phyloP scores from a whole-genome alignment of 1,284 basidiomycete genomes.

The Ceratobasidium sp. region DNA sequence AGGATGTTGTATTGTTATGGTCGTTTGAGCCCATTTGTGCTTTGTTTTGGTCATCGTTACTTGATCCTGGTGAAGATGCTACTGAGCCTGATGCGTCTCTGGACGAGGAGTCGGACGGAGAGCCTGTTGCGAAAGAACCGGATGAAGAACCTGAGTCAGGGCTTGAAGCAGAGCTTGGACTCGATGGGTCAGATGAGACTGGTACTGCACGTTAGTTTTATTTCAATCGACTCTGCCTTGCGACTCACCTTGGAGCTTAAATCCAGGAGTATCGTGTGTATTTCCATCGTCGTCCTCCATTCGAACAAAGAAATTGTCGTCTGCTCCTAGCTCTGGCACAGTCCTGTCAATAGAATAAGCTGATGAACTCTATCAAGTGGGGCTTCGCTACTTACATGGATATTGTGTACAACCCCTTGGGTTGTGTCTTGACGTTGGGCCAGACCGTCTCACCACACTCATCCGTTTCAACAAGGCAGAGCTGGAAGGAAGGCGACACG shows the following conservation, averaged over 20 bases:
- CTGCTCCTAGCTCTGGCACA: slow-evolving; percentile 9
- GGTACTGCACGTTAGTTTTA: background rate
- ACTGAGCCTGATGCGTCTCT: background rate
- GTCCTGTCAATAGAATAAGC: background rate
- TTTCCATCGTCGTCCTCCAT: slow-evolving; percentile 35
- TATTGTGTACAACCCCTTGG: slow-evolving; percentile 17
- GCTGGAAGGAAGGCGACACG: slow-evolving; percentile 29
- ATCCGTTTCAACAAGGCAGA: slow-evolving; percentile 24
- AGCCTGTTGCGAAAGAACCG: background rate
- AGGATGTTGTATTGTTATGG: background rate
- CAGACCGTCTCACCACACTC: slow-evolving; percentile 28
- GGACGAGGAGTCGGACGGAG: background rate
- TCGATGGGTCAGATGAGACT: background rate
- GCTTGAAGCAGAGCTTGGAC: background rate
- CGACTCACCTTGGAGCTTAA: slow-evolving; percentile 28
- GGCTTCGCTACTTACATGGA: slow-evolving; percentile 11
- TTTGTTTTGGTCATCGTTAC: background rate
- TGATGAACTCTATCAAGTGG: background rate
- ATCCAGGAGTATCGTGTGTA: slow-evolving; percentile 25
- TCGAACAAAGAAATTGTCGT: slow-evolving; percentile 25
- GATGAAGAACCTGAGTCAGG: background rate
- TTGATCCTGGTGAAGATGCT: background rate
- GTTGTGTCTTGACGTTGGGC: slow-evolving; percentile 31
- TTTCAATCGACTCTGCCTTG: background rate
- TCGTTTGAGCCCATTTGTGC: background rate